Percentiles rank a stretch among this genome's conserved stretches.
Conservation (phyloP, 345 rosid species). For the Geranium rotundifolium region DNA sequence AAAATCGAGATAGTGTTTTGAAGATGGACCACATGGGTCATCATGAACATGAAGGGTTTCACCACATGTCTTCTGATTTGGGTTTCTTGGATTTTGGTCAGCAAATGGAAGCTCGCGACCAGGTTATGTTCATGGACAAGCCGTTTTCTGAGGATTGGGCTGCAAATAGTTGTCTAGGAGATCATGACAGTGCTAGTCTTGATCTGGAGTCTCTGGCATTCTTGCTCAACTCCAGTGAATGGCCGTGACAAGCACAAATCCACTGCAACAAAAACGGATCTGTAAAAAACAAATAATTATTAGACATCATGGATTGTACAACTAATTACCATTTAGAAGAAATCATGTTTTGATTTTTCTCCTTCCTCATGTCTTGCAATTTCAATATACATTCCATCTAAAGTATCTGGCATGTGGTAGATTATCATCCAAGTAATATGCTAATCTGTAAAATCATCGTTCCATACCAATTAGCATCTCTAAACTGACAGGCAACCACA, state of each 20-base stretch:
- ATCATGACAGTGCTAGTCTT: conserved; percentile 7
- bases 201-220: conserved; percentile 28
- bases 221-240: conserved; percentile 26
- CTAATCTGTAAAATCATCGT: too few species aligned
- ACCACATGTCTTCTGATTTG: not conserved
- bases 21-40: not conserved
- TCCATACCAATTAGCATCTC: too few species aligned
- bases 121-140: not conserved
- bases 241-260: conserved; percentile 13
- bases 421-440: too few species aligned
- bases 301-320: too few species aligned
- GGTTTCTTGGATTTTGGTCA: conserved; percentile 15
- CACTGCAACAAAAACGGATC: too few species aligned
- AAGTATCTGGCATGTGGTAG: too few species aligned
- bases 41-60: not conserved
- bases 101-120: not conserved
- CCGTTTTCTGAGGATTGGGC: conserved; percentile 14
- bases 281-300: too few species aligned
- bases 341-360: too few species aligned
- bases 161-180: conserved; percentile 7
- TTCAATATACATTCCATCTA: too few species aligned
- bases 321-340: too few species aligned
- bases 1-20: not conserved
- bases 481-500: too few species aligned
- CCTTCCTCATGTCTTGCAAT: too few species aligned